phyloP scores from a whole-genome alignment of 2,329 filamentous ascomycete species.

The Aciculosporium take region DNA sequence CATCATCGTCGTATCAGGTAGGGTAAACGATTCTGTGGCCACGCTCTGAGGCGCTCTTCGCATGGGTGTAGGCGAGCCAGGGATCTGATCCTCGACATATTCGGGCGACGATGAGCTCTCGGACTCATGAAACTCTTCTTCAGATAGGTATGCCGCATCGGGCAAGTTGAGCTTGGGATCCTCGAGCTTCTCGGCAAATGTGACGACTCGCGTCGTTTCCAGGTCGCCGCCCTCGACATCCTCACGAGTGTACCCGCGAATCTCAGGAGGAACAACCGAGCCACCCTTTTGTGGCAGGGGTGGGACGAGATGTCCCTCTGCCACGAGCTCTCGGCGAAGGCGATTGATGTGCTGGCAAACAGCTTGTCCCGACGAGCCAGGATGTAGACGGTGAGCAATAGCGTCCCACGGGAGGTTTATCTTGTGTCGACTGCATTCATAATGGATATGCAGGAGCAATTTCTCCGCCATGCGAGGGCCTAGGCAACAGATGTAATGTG shows the following conservation, averaged over 20 bases:
- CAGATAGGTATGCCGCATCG: conserved; percentile 5
- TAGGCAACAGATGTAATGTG: conserved; percentile 10
- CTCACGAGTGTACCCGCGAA: conserved; percentile 21
- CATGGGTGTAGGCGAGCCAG: conserved; percentile 7
- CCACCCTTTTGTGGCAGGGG: conserved; percentile 18
- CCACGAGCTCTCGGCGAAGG: conserved; percentile 19
- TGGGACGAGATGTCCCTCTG: conserved; percentile 28
- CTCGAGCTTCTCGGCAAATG: conserved; percentile 18
- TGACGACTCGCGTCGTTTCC: conserved; percentile 15
- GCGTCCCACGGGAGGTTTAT: conserved; percentile 24
- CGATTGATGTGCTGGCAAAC: conserved; percentile 24
- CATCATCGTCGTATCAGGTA: not conserved
- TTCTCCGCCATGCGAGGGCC: conserved; percentile 33
- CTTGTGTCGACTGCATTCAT: conserved; percentile 21
- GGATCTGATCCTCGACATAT: not conserved
- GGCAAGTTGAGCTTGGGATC: conserved; percentile 19
- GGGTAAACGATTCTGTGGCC: not conserved
- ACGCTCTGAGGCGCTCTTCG: not conserved
- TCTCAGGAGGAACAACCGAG: conserved; percentile 10
- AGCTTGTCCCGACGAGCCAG: conserved; percentile 25
- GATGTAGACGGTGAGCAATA: conserved; percentile 26
- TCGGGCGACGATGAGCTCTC: conserved; percentile 4
- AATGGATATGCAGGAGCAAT: conserved; percentile 25
- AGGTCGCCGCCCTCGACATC: conserved; percentile 13
- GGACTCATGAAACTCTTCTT: conserved; percentile 4